Base-by-base conservation (phyloP, 306 rosid species). In the Vigna nakashimae region DNA sequence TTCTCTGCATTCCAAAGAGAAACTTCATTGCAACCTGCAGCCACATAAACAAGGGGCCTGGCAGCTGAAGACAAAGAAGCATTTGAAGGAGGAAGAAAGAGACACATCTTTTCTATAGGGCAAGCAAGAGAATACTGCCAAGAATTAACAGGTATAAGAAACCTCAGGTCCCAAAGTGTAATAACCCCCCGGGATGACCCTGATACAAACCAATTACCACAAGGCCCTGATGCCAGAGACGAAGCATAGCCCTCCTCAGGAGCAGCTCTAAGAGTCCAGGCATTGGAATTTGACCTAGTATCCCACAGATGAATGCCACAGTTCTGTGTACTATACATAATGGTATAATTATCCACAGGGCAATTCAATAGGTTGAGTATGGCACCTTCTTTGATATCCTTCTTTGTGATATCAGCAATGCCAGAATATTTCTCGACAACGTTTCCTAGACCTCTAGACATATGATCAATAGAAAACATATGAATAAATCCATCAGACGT, bases 1-100 rank as follows among this genome's bases (percentile, higher is more conserved):
- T 89, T 93, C 84, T 95, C 98, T 58, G 97, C 98, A 88, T 95
- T 95, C 98, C 98, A 95, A 77, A 95, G 98, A 67, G 97, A 92
- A 82, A 95, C 97, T 88, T 95, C 98, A 79, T 88, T 91, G 84
- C 91, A 92, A 49, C 98, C 98, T 38, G 98, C 97, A 34, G 98
- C 94, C 74, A 95, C 98, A 83, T 91, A 95, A 77, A 95, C 89
- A 84, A 92, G 98, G 79, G 98, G 98, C 83, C 97, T 89, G 55
- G 89, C 88, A 73, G 89, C 78, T 76, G 93, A 82, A 84, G 98
- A 82, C 64, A 80, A 46, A 80, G 97, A 79, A 63, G 90, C 86
- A 86, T 86, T 89, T 60, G 92, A 73, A 80, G 98, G 90, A 84
- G 91, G 90, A 87, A 92, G 81, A 79, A 92, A 95, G 79, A 89